Percentiles rank a stretch among this genome's conserved stretches.
Conservation (phyloP, 768 basidiomycete genomes). For the Leucocoprinus birnbaumii region DNA sequence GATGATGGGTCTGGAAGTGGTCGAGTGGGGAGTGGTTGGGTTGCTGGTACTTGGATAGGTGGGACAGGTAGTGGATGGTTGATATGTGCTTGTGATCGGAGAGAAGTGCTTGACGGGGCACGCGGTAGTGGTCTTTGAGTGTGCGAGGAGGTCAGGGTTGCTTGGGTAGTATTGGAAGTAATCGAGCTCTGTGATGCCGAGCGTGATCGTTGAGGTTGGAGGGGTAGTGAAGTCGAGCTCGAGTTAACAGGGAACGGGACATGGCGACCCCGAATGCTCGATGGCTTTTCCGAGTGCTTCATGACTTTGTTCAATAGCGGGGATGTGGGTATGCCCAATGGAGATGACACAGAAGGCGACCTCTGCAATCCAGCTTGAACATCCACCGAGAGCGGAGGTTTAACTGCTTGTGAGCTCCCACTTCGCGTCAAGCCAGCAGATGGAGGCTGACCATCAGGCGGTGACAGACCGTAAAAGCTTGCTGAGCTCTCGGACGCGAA, state of each 20-base stretch:
- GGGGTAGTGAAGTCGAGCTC: neutral
- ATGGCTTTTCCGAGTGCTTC: neutral
- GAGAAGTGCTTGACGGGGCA: neutral
- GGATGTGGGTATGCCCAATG: neutral
- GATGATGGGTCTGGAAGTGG: neutral
- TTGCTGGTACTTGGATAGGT: neutral
- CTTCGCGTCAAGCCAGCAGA: neutral
- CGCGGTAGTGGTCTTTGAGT: neutral
- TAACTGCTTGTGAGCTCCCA: neutral
- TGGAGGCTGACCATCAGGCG: neutral
- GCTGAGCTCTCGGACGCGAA: constrained; percentile 4
- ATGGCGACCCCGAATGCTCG: neutral
- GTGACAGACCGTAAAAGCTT: constrained; percentile 2
- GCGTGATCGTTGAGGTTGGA: neutral
- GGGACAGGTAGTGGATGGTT: neutral
- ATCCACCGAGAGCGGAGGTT: neutral
- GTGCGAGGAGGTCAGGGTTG: neutral
- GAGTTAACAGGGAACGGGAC: neutral
- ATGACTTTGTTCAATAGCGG: neutral
- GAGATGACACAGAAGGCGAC: constrained; percentile 5
- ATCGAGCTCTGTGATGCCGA: neutral
- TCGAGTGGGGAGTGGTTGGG: neutral
- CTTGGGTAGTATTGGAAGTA: neutral
- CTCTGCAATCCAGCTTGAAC: neutral
- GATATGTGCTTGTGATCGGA: neutral